Evolutionary conservation across 441 rosid genomes (phyloP), one percentile per base, ranked within the genome.

Genomic region (Populus trichocarpa): DNA sequence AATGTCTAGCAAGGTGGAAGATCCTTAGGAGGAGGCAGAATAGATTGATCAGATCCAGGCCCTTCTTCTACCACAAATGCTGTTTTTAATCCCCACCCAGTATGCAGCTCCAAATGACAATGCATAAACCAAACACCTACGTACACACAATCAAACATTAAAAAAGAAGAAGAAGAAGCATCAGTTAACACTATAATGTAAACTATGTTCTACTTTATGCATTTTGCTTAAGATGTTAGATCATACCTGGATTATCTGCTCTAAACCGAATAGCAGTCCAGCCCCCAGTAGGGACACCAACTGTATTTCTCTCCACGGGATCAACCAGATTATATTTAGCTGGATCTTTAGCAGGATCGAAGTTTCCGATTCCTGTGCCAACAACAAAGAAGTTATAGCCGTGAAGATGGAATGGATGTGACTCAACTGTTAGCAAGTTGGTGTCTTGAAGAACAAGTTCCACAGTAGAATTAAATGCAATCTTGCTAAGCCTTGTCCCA

Each of bases 401-500:
- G 20, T 92, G 95, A 71, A 90, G 92, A 79, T 92, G 97, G 85
- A 92, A 89, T 0, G 97, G 95, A 23, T 92, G 97, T 12, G 92
- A 86, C 81, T 92, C 97, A 1, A 82, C 78, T 0, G 83, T 82
- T 2, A 92, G 71, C 28, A 90, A 79, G 61, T 78, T 87, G 0
- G 97, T 90, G 80, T 92, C 92, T 42, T 92, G 94, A 36, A 92
- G 42, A 59, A 89, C 83, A 2, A 92, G 75, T 82, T 92, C 97
- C 0, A 92, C 90, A 1, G 88, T 88, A 0, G 94, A 88, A 77
- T 92, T 90, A 80, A 79, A 90, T 0, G 81, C 81, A 33, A 92
- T 35, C 79, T 78, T 88, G 78, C 89, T 88, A 13, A 87, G 81
- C 74, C 90, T 86, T 26, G 90, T 89, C 2, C 86, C 90, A 8